A percentile compares a stretch with the other conserved stretches of the same genome.
Conservation (phyloP, 2,329 filamentous ascomycete genomes). For the Apiospora pterosperma region DNA sequence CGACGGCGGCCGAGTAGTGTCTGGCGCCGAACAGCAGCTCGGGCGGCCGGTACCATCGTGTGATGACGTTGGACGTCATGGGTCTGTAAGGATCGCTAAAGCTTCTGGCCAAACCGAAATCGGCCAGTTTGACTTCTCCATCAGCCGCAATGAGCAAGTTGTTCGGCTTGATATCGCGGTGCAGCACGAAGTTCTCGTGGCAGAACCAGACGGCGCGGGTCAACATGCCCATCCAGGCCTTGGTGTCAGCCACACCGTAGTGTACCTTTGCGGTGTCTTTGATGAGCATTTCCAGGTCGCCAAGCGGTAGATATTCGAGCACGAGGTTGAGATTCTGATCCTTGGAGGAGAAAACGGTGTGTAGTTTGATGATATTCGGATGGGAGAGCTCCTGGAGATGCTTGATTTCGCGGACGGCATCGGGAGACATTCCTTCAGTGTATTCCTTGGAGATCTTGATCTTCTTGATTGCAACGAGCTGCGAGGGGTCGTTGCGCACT, state of each 20-base stretch:
- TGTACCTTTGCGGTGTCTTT: slow-evolving; percentile 74
- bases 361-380: slow-evolving; percentile 90
- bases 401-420: slow-evolving; percentile 93
- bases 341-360: slow-evolving; percentile 92
- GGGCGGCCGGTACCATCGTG: slow-evolving; percentile 92
- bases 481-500: slow-evolving; percentile 66
- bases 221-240: slow-evolving; percentile 99
- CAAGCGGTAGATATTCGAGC: slow-evolving; percentile 88
- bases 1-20: slow-evolving; percentile 86
- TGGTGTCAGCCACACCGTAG: slow-evolving; percentile 88
- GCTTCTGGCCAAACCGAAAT: slow-evolving; percentile 90
- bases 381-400: slow-evolving; percentile 92
- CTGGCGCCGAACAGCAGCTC: slow-evolving; percentile 89
- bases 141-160: slow-evolving; percentile 93
- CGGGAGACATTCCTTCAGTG: slow-evolving; percentile 87
- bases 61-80: slow-evolving; percentile 96
- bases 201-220: slow-evolving; percentile 91
- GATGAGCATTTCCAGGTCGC: slow-evolving; percentile 92
- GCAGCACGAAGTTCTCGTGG: slow-evolving; percentile 88
- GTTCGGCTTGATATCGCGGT: slow-evolving; percentile 98
- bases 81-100: slow-evolving; percentile 84
- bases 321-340: slow-evolving; percentile 96
- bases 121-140: slow-evolving; percentile 90
- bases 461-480: slow-evolving; percentile 87
- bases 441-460: slow-evolving; percentile 86